phyloP scores from a whole-genome alignment of 495 filamentous ascomycete species.

The Emericellopsis terricola region DNA sequence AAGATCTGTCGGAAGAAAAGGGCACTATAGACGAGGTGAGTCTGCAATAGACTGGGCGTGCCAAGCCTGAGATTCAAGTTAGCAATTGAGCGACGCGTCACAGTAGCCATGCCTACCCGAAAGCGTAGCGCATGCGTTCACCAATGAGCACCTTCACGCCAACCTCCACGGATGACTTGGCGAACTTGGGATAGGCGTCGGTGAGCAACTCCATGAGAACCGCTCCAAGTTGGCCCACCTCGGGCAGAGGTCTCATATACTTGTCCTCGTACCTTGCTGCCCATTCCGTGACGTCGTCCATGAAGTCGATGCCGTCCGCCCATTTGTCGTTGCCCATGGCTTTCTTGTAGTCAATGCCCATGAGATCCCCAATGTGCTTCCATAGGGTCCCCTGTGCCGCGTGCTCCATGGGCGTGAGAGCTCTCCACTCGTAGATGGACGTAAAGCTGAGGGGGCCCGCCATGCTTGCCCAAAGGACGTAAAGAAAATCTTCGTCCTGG shows the following conservation, averaged over 20 bases:
- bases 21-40: no score
- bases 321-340: conserved; percentile 22
- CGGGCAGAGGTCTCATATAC: conserved; percentile 36
- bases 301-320: conserved; percentile 43
- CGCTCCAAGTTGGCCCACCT: conserved; percentile 33
- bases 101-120: no score
- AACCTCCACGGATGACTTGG: conserved; percentile 29
- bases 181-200: conserved; percentile 31
- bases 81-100: no score
- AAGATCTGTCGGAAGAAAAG: conserved; percentile 30
- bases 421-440: conserved; percentile 42
- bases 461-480: conserved; percentile 46
- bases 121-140: conserved; percentile 40
- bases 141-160: conserved; percentile 44
- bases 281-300: conserved; percentile 44
- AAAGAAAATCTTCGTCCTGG: conserved; percentile 45
- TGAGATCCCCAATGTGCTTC: conserved; percentile 43
- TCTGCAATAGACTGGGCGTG: no score
- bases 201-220: conserved; percentile 39
- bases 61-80: no score
- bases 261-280: conserved; percentile 35
- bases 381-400: conserved; percentile 49
- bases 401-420: conserved; percentile 40
- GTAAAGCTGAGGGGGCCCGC: conserved; percentile 41
- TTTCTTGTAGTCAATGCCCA: conserved; percentile 35